Evolutionary conservation across 768 basidiomycete species (phyloP).

Genomic region (Sarcomyxa edulis): DNA sequence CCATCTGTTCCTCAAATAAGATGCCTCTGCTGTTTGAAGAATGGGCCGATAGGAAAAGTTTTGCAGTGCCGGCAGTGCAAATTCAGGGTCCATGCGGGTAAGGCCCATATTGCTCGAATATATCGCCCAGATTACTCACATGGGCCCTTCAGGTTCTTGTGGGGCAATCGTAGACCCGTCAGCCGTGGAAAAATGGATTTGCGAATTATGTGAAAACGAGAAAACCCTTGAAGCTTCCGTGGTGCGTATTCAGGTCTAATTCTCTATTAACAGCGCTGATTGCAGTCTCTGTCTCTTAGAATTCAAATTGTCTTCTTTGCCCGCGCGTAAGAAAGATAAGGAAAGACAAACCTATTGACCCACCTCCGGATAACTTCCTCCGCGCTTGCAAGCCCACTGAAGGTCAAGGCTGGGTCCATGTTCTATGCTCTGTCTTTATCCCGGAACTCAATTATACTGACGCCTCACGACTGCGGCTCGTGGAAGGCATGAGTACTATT

Average conservation of each 20-base stretch:
- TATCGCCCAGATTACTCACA: too few relatives aligned
- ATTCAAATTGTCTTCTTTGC: constrained; percentile 81
- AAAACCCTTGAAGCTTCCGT: constrained; percentile 77
- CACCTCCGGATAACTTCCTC: constrained; percentile 58
- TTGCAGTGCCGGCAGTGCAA: constrained; percentile 79
- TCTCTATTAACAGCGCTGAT: constrained; percentile 2
- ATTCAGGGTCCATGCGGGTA: constrained; percentile 78
- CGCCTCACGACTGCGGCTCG: constrained; percentile 63
- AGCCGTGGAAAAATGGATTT: constrained; percentile 71
- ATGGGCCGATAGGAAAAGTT: constrained; percentile 72
- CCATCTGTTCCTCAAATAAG: constrained; percentile 55
- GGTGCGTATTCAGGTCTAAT: constrained; percentile 29
- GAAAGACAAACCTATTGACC: constrained; percentile 38
- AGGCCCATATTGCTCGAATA: constrained; percentile 12
- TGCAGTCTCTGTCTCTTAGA: constrained; percentile 47
- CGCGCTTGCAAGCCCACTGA: constrained; percentile 87
- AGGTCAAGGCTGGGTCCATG: constrained; percentile 89
- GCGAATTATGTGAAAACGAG: constrained; percentile 85
- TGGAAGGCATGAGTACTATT: constrained; percentile 81
- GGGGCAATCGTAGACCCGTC: constrained; percentile 65
- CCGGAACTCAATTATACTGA: constrained; percentile 84
- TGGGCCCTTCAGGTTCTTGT: constrained; percentile 42
- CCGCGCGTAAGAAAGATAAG: constrained; percentile 53
- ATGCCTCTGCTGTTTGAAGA: constrained; percentile 72
- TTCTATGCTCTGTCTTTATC: constrained; percentile 84